Conservation (phyloP, 2,329 filamentous ascomycete species). For the Davidsoniella virescens region DNA sequence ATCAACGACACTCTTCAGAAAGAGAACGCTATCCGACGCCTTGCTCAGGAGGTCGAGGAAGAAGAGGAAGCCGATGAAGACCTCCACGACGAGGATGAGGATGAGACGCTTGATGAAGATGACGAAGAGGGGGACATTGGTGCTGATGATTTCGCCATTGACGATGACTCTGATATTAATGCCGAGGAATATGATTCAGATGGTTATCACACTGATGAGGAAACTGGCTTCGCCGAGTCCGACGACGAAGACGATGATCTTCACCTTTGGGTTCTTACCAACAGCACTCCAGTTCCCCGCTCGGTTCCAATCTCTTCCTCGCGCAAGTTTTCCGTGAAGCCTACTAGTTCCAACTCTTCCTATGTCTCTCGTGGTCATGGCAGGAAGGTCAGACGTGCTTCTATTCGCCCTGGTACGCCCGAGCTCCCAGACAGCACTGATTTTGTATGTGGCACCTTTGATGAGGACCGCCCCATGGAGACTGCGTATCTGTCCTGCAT, state of each 20-base stretch:
- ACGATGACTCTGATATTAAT: constrained; percentile 49
- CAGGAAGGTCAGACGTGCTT: constrained; percentile 27
- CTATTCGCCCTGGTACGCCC: constrained; percentile 52
- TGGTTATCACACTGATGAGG: constrained; percentile 61
- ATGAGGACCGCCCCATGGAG: constrained; percentile 89
- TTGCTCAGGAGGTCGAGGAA: constrained; percentile 81
- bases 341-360: constrained; percentile 39
- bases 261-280: constrained; percentile 37
- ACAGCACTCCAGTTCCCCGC: constrained; percentile 18
- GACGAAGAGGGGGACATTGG: constrained; percentile 36
- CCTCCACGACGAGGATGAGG: constrained; percentile 31
- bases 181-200: constrained; percentile 42
- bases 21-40: constrained; percentile 71
- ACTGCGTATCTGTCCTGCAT: constrained; percentile 79
- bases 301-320: neutral
- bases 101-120: constrained; percentile 32
- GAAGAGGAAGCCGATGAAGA: constrained; percentile 64
- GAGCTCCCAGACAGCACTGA: constrained; percentile 94
- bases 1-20: constrained; percentile 80
- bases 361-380: constrained; percentile 29
- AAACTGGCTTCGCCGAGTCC: constrained; percentile 51
- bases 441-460: constrained; percentile 95
- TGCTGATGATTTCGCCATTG: constrained; percentile 34
- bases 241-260: constrained; percentile 52
- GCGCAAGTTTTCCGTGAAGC: neutral